phyloP scores from a whole-genome alignment of 139 green algal species.

The Spirogloea muscicola region DNA sequence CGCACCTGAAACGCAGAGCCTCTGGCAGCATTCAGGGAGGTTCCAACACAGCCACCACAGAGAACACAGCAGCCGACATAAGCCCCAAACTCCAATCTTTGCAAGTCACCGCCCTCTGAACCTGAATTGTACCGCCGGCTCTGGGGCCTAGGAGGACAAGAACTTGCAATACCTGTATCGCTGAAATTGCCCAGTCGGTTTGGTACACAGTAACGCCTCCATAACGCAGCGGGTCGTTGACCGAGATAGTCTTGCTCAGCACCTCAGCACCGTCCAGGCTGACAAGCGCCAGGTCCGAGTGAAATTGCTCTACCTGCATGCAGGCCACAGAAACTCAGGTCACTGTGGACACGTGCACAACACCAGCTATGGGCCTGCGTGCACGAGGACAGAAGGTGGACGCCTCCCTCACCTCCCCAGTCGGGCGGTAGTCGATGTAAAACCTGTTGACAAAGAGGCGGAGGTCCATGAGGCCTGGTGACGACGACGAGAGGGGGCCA shows the following conservation, averaged over 20 bases:
- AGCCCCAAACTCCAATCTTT: no score
- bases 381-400: background rate
- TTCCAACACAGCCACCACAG: no score
- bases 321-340: background rate
- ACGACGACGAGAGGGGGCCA: slow-evolving; percentile 2
- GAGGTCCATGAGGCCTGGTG: slow-evolving; percentile 14
- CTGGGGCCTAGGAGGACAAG: no score
- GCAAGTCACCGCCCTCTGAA: no score
- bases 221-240: slow-evolving; percentile 91
- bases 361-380: no score
- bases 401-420: slow-evolving; percentile 64
- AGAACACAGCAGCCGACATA: no score
- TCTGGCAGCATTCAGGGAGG: background rate
- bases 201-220: slow-evolving; percentile 84
- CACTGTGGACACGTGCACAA: background rate
- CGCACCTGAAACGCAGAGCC: slow-evolving; percentile 35
- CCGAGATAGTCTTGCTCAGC: slow-evolving; percentile 63
- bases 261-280: slow-evolving; percentile 43
- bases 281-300: slow-evolving; percentile 70
- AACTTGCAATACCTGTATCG: slow-evolving; percentile 70
- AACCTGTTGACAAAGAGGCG: slow-evolving; percentile 83
- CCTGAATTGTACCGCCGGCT: no score
- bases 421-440: slow-evolving; percentile 82
- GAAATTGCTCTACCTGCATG: slow-evolving; percentile 77
- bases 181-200: slow-evolving; percentile 90